Conservation (phyloP, 2,329 filamentous ascomycete genomes). For the Botryosphaeria dothidea region DNA sequence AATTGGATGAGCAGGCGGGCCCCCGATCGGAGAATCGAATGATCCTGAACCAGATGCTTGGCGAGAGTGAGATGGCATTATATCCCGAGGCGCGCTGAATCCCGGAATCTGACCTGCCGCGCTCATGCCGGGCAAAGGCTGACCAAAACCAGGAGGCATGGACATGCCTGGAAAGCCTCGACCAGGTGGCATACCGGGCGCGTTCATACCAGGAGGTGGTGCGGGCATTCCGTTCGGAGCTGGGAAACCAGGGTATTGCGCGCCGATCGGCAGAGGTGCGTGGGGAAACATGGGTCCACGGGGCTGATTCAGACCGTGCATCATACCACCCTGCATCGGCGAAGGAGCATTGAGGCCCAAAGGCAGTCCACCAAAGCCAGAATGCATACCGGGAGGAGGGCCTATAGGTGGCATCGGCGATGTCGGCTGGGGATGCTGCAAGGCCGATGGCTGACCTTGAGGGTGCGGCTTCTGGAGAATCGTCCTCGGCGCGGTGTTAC, state of each 20-base stretch:
- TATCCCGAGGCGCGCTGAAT: constrained; percentile 33
- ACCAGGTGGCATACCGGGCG: constrained; percentile 61
- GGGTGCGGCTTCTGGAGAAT: constrained; percentile 59
- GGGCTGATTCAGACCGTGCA: constrained; percentile 47
- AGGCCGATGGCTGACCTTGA: constrained; percentile 40
- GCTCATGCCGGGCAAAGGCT: constrained; percentile 42
- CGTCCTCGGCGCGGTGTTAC: constrained; percentile 66
- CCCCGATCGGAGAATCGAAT: constrained; percentile 55
- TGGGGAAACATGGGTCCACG: constrained; percentile 52
- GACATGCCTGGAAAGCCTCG: constrained; percentile 56
- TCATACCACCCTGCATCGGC: constrained; percentile 8
- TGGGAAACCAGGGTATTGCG: constrained; percentile 56
- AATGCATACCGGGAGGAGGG: constrained; percentile 58
- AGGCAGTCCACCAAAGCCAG: constrained; percentile 47
- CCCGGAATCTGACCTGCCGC: constrained; percentile 38
- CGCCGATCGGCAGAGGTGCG: constrained; percentile 52
- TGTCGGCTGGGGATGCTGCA: constrained; percentile 60
- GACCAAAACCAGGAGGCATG: constrained; percentile 58
- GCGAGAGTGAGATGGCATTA: constrained; percentile 65
- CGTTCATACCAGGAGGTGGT: constrained; percentile 61
- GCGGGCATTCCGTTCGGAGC: constrained; percentile 49
- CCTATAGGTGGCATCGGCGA: constrained; percentile 67
- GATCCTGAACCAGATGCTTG: constrained; percentile 65
- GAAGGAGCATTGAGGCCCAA: constrained; percentile 49
- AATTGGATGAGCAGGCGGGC: constrained; percentile 68